A percentile compares a stretch with the other conserved stretches of the same genome.
These are phyloP conservation scores for Nissolia schottii DNA, from an alignment of 306 rosid genomes.

Conservation along the genomic window DNA sequence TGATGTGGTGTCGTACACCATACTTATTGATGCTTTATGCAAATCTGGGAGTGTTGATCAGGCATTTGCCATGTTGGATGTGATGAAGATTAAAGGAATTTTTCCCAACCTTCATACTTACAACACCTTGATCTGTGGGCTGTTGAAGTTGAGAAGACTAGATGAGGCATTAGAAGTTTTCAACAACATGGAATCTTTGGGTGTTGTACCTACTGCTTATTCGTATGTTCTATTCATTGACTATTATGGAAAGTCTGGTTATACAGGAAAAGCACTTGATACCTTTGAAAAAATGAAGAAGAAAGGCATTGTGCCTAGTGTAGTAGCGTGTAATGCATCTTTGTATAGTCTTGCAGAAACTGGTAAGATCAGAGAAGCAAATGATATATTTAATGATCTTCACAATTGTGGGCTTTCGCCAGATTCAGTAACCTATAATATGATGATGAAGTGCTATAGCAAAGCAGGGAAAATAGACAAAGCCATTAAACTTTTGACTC, in stretches of 20 bases:
- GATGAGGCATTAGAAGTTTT: conserved; percentile 73
- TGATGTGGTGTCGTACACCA: conserved; percentile 83
- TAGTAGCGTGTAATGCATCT: conserved; percentile 87
- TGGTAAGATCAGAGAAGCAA: conserved; percentile 77
- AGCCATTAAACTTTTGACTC: conserved; percentile 58
- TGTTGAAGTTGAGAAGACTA: conserved; percentile 53
- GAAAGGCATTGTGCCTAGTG: conserved; percentile 73
- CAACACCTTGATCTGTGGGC: conserved; percentile 80
- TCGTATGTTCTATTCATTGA: conserved; percentile 85
- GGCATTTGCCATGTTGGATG: conserved; percentile 62
- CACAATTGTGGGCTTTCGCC: conserved; percentile 74
- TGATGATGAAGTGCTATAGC: conserved; percentile 94
- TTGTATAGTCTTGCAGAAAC: conserved; percentile 72
- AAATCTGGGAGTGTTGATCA: conserved; percentile 60
- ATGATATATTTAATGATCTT: conserved; percentile 58
- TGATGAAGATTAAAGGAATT: conserved; percentile 61
- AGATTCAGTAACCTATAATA: conserved; percentile 78
- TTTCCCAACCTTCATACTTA: conserved; percentile 86
- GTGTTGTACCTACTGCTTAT: conserved; percentile 71
- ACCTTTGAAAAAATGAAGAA: conserved; percentile 76
- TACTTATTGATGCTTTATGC: conserved; percentile 70
- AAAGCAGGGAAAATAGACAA: conserved; percentile 78
- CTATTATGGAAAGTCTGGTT: conserved; percentile 82
- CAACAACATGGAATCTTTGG: conserved; percentile 59
- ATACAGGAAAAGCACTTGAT: conserved; percentile 70